Percentiles rank a stretch among this genome's conserved stretches.
These are phyloP conservation scores for Aspergillus heteromorphus DNA, from an alignment of 495 filamentous ascomycete genomes.

Conservation along the genomic window DNA sequence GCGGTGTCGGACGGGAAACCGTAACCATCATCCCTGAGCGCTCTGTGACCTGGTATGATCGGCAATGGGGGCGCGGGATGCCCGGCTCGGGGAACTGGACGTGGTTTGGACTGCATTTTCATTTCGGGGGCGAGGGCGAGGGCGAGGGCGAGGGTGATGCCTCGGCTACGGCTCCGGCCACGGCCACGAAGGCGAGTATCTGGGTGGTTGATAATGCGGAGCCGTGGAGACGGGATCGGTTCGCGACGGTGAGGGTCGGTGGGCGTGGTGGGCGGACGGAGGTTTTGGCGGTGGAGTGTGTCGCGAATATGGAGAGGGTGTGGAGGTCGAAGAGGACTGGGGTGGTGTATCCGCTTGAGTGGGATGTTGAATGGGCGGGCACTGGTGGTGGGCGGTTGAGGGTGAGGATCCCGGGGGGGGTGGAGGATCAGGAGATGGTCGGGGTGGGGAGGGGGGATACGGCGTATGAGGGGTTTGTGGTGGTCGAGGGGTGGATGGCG, in stretches of 20 bases:
- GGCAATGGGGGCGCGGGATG: not conserved
- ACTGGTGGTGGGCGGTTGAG: not conserved
- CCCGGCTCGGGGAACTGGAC: not conserved
- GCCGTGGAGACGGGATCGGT: not conserved
- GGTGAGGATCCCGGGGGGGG: not conserved
- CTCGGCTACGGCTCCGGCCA: no score
- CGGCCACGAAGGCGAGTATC: not conserved
- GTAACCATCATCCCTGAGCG: not conserved
- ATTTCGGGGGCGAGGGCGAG: no score
- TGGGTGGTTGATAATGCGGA: not conserved
- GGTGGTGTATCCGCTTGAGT: constrained; percentile 1
- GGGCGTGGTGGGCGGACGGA: not conserved
- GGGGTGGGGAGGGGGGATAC: not conserved
- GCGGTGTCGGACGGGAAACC: no score
- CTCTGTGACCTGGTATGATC: constrained; percentile 4
- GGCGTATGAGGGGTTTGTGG: not conserved
- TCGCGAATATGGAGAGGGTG: not conserved
- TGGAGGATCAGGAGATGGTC: constrained; percentile 1
- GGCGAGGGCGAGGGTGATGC: no score
- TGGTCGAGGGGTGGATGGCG: not conserved
- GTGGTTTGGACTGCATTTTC: not conserved
- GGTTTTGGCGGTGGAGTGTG: not conserved
- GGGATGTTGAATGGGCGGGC: not conserved
- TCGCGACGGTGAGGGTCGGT: not conserved
- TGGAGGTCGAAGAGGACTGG: not conserved